Conservation (phyloP, 495 filamentous ascomycete genomes). For the Hypoxylon lenormandii region DNA sequence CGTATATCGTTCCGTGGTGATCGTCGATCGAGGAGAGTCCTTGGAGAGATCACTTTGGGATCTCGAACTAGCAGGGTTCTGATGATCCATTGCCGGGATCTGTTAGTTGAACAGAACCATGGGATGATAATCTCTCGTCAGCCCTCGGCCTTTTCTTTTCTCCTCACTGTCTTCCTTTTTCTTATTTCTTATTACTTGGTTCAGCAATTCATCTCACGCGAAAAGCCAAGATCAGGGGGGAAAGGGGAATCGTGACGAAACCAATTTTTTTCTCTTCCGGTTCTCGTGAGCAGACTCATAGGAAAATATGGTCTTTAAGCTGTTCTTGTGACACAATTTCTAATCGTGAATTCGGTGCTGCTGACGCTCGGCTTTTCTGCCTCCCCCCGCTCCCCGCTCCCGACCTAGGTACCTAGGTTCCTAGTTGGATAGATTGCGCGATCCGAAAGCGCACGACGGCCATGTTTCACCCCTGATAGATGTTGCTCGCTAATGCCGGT, state of each 20-base stretch:
- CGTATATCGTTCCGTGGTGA: conserved; percentile 28
- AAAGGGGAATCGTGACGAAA: conserved; percentile 24
- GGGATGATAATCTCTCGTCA: conserved; percentile 41
- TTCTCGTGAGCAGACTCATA: conserved; percentile 15
- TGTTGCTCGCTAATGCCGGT: conserved; percentile 40
- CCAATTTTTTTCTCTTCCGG: conserved; percentile 14
- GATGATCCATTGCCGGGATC: conserved; percentile 41
- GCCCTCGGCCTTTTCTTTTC: conserved; percentile 23
- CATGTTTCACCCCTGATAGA: conserved; percentile 24
- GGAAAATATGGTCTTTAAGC: neutral
- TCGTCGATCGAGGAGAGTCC: conserved; percentile 45
- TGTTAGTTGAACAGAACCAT: conserved; percentile 21
- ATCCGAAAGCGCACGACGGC: conserved; percentile 9
- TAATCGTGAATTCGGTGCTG: conserved; percentile 5
- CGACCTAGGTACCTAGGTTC: too few species aligned
- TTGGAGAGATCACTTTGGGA: conserved; percentile 45
- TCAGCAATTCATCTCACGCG: conserved; percentile 26
- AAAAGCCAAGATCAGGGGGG: conserved; percentile 23
- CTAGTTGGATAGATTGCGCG: conserved; percentile 3
- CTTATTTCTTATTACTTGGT: conserved; percentile 31
- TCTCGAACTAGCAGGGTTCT: conserved; percentile 41
- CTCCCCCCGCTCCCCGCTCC: conserved; percentile 1
- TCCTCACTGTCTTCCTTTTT: too few species aligned
- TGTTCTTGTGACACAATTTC: conserved; percentile 30
- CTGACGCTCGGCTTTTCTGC: neutral